A percentile compares a stretch with the other conserved stretches of the same genome.
Conservation (phyloP, 371 early-diverging fungal genomes). For the Conidiobolus incongruus region DNA sequence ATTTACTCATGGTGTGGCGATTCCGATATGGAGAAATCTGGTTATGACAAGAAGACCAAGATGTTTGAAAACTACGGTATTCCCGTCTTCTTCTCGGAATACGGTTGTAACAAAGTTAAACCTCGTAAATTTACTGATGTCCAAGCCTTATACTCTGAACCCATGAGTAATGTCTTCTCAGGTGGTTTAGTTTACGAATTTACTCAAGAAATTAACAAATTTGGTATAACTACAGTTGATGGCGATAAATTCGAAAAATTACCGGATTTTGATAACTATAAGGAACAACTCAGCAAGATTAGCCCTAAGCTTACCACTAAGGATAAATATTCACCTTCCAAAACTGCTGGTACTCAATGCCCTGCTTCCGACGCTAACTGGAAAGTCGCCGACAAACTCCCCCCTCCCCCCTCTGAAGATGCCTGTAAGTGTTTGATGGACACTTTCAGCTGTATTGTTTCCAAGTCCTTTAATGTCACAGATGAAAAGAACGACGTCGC, state of each 20-base stretch:
- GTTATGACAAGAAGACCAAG: slow-evolving; percentile 27
- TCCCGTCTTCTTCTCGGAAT: slow-evolving; percentile 39
- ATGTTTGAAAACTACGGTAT: slow-evolving; percentile 24
- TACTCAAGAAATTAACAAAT: slow-evolving; percentile 52
- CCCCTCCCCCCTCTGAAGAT: too few species aligned
- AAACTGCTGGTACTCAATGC: too few species aligned
- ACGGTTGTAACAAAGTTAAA: slow-evolving; percentile 27
- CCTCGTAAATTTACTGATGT: slow-evolving; percentile 26
- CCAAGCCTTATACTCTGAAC: slow-evolving; percentile 31
- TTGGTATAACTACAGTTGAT: slow-evolving; percentile 40
- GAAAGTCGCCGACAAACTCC: too few species aligned
- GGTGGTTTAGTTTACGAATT: slow-evolving; percentile 66
- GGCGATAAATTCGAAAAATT: slow-evolving; percentile 9
- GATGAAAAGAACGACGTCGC: too few species aligned
- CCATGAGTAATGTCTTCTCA: slow-evolving; percentile 39
- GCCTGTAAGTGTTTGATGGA: too few species aligned
- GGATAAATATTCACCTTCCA: too few species aligned
- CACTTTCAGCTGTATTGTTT: too few species aligned
- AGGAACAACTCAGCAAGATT: too few species aligned
- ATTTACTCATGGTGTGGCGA: slow-evolving; percentile 40
- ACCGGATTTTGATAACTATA: too few species aligned
- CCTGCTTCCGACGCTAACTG: too few species aligned
- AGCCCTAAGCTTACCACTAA: too few species aligned
- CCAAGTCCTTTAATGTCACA: too few species aligned
- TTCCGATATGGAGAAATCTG: slow-evolving; percentile 22